These are phyloP conservation scores for Claviceps quebecensis DNA, from an alignment of 2,329 filamentous ascomycete genomes.

Conservation along the genomic window DNA sequence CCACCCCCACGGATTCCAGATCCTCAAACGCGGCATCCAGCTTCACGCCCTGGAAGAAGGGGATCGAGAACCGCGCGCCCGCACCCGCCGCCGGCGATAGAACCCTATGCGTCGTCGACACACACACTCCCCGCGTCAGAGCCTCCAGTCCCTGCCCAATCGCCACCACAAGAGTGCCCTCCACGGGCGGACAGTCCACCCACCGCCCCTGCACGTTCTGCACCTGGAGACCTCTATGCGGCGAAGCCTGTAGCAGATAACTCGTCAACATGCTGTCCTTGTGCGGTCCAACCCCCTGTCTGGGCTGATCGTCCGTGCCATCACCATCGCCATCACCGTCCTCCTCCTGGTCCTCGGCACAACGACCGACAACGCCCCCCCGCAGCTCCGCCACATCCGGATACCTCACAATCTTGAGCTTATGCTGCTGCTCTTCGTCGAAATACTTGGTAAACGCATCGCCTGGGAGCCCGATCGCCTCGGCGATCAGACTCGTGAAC, in stretches of 20 bases:
- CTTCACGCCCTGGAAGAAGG: slow-evolving; percentile 79
- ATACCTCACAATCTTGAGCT: slow-evolving; percentile 81
- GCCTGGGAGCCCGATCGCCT: slow-evolving; percentile 59
- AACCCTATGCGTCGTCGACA: slow-evolving; percentile 70
- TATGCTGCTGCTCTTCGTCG: slow-evolving; percentile 62
- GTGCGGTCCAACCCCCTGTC: slow-evolving; percentile 60
- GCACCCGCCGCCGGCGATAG: slow-evolving; percentile 56
- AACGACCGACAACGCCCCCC: slow-evolving; percentile 15
- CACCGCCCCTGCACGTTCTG: slow-evolving; percentile 66
- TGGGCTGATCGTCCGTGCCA: slow-evolving; percentile 21
- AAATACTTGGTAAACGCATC: slow-evolving; percentile 69
- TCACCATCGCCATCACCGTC: slow-evolving; percentile 5
- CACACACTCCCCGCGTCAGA: slow-evolving; percentile 68
- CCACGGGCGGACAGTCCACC: slow-evolving; percentile 68
- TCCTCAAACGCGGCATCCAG: slow-evolving; percentile 69
- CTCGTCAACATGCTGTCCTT: slow-evolving; percentile 75
- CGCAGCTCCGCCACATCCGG: slow-evolving; percentile 52
- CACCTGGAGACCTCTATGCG: slow-evolving; percentile 67
- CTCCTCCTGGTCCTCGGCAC: too few species aligned
- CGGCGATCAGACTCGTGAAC: slow-evolving; percentile 71
- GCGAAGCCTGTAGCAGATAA: slow-evolving; percentile 66
- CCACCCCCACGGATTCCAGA: slow-evolving; percentile 48
- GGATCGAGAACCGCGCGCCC: slow-evolving; percentile 64
- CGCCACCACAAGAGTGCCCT: slow-evolving; percentile 69
- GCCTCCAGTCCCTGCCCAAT: slow-evolving; percentile 83